Percentiles rank a stretch among this genome's conserved stretches.
These are phyloP conservation scores for Suillus luteus DNA, from an alignment of 768 basidiomycete species.

Conservation along the genomic window DNA sequence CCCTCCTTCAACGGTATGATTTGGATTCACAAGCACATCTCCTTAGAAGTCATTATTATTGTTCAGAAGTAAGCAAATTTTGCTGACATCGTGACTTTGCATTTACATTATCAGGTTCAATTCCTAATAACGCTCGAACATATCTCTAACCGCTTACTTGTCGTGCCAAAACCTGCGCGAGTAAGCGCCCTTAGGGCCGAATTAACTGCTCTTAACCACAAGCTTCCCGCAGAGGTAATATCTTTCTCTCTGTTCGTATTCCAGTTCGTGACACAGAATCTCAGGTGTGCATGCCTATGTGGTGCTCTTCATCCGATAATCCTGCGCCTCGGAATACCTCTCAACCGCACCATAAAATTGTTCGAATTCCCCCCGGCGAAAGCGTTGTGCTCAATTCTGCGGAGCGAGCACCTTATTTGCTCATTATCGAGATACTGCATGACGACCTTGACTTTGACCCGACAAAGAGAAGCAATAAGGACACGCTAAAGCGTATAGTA, in stretches of 20 bases:
- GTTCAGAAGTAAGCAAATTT: constrained; percentile 66
- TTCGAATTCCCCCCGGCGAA: constrained; percentile 96
- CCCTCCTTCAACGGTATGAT: constrained; percentile 70
- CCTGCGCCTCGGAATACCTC: constrained; percentile 39
- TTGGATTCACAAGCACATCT: constrained; percentile 66
- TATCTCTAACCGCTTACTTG: constrained; percentile 88
- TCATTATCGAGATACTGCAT: constrained; percentile 88
- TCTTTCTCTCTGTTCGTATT: constrained; percentile 8
- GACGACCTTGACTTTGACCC: constrained; percentile 95
- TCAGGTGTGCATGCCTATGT: constrained; percentile 86
- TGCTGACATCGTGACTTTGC: neutral
- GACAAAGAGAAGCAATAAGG: constrained; percentile 76
- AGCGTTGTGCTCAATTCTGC: constrained; percentile 98
- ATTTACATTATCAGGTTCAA: constrained; percentile 56
- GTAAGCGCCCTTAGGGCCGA: constrained; percentile 97
- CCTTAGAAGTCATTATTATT: constrained; percentile 83
- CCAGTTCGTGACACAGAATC: constrained; percentile 15
- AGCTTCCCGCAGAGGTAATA: constrained; percentile 89
- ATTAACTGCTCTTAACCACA: constrained; percentile 92
- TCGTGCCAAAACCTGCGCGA: constrained; percentile 91
- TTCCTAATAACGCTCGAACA: constrained; percentile 88
- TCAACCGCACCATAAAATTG: constrained; percentile 88
- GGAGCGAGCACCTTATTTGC: constrained; percentile 90
- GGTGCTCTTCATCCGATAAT: constrained; percentile 76
- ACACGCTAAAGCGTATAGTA: constrained; percentile 77